Conservation (phyloP, 768 basidiomycete genomes). For the Termitomyces sp. region DNA sequence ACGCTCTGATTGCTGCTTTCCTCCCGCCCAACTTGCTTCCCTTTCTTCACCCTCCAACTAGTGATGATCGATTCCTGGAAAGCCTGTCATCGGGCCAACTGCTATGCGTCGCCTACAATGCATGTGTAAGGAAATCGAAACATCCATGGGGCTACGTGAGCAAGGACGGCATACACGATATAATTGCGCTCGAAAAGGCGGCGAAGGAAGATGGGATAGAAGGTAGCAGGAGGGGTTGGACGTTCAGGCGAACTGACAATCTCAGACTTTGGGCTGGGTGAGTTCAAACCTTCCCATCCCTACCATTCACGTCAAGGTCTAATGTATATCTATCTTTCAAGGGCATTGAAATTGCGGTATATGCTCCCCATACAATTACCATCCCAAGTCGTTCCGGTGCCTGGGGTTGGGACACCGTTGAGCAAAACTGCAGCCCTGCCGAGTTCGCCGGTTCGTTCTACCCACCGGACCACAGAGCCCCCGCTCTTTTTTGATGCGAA, state of each 20-base stretch:
- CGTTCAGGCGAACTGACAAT: slow-evolving; percentile 85
- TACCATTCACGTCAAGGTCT: neutral
- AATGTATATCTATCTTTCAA: slow-evolving; percentile 22
- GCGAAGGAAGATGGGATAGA: slow-evolving; percentile 34
- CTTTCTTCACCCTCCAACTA: slow-evolving; percentile 28
- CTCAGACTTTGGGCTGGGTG: slow-evolving; percentile 83
- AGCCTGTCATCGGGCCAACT: slow-evolving; percentile 74
- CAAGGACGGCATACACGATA: slow-evolving; percentile 74
- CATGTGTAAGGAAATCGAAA: slow-evolving; percentile 72
- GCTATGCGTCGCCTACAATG: slow-evolving; percentile 79
- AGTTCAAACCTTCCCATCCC: slow-evolving; percentile 23
- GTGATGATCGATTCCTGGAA: slow-evolving; percentile 42
- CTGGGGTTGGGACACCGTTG: slow-evolving; percentile 14
- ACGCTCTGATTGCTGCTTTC: slow-evolving; percentile 55
- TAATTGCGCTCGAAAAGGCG: slow-evolving; percentile 59
- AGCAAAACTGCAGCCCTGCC: slow-evolving; percentile 22
- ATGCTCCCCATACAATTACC: slow-evolving; percentile 65
- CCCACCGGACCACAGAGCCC: slow-evolving; percentile 38
- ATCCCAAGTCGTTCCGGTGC: slow-evolving; percentile 24
- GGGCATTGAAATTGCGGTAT: slow-evolving; percentile 83
- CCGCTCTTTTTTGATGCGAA: slow-evolving; percentile 69
- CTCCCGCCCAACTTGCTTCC: slow-evolving; percentile 55
- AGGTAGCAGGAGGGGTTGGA: slow-evolving; percentile 63
- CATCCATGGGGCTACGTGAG: slow-evolving; percentile 90
- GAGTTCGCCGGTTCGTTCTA: slow-evolving; percentile 28